Evolutionary conservation across 345 rosid species (phyloP).

Genomic region (Alliaria petiolata): DNA sequence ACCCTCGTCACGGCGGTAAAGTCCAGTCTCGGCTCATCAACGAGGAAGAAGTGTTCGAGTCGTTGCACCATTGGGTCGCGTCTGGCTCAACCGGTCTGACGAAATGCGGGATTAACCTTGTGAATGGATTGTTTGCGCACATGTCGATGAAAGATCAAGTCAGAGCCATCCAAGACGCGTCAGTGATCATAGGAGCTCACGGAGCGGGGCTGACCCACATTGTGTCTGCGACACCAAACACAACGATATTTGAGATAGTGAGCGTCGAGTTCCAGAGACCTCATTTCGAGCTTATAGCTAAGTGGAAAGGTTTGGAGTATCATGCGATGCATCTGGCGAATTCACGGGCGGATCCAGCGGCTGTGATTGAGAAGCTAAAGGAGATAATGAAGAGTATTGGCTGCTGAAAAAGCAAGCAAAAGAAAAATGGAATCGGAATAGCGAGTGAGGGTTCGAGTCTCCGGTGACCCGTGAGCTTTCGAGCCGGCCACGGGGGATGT

Average conservation of each 20-base stretch:
- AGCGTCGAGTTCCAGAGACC: constrained; percentile 65
- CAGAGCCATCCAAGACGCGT: constrained; percentile 83
- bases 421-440: too few relatives aligned
- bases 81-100: constrained; percentile 38
- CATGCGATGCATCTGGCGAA: constrained; percentile 70
- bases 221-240: constrained; percentile 75
- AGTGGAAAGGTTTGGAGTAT: constrained; percentile 93
- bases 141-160: constrained; percentile 92
- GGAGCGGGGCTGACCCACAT: constrained; percentile 97
- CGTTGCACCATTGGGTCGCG: constrained; percentile 50
- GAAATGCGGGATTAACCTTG: constrained; percentile 64
- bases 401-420: constrained; percentile 49
- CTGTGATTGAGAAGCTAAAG: constrained; percentile 49
- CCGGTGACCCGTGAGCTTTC: neutral
- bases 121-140: constrained; percentile 87
- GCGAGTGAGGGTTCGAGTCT: too few relatives aligned
- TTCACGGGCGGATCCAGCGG: constrained; percentile 52
- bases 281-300: constrained; percentile 74
- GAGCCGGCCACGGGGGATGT: neutral
- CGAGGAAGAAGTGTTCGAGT: constrained; percentile 73
- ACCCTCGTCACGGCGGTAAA: constrained; percentile 83
- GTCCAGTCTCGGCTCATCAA: constrained; percentile 82
- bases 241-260: constrained; percentile 77
- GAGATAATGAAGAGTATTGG: constrained; percentile 49
- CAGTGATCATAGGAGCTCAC: constrained; percentile 90